Percentiles rank a stretch among this genome's conserved stretches.
These are phyloP conservation scores for Annulohypoxylon truncatum DNA, from an alignment of 2,329 filamentous ascomycete genomes.

Conservation along the genomic window DNA sequence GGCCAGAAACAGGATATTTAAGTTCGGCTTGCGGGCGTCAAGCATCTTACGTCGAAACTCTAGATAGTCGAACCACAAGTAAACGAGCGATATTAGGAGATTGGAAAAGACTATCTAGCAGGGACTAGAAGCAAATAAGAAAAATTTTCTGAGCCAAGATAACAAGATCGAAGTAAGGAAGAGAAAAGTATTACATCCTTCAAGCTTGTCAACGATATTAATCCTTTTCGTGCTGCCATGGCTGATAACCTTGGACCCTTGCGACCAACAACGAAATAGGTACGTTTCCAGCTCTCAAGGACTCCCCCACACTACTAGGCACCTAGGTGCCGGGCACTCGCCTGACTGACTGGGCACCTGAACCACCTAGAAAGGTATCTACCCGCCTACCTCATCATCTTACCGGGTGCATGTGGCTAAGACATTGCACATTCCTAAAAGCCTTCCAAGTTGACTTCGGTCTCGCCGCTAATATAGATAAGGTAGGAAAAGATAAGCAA, in stretches of 20 bases:
- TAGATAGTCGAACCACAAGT: conserved; percentile 20
- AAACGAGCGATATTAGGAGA: not conserved
- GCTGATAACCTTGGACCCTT: conserved; percentile 6
- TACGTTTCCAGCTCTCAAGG: conserved; percentile 12
- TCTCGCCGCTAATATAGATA: conserved; percentile 36
- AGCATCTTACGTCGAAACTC: conserved; percentile 28
- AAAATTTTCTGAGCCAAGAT: conserved; percentile 2
- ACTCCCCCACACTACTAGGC: not conserved
- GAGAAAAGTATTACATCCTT: conserved; percentile 25
- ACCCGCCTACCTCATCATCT: conserved; percentile 8
- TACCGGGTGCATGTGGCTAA: conserved; percentile 17
- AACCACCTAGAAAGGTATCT: not conserved
- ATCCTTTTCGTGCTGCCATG: not conserved
- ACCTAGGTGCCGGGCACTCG: not conserved
- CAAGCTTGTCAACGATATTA: conserved; percentile 14
- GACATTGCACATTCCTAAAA: conserved; percentile 23
- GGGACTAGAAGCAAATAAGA: conserved; percentile 4
- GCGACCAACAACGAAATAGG: conserved; percentile 15
- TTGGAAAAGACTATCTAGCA: conserved; percentile 1
- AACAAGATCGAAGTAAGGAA: conserved; percentile 5
- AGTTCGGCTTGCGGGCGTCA: conserved; percentile 16
- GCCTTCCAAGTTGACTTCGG: conserved; percentile 28
- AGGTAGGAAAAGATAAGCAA: conserved; percentile 31
- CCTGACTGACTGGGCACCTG: not conserved
- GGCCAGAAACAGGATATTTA: conserved; percentile 11